These are phyloP conservation scores for Rhododendron mucronatum DNA, from an alignment of 148 eudicot species.

Conservation along the genomic window DNA sequence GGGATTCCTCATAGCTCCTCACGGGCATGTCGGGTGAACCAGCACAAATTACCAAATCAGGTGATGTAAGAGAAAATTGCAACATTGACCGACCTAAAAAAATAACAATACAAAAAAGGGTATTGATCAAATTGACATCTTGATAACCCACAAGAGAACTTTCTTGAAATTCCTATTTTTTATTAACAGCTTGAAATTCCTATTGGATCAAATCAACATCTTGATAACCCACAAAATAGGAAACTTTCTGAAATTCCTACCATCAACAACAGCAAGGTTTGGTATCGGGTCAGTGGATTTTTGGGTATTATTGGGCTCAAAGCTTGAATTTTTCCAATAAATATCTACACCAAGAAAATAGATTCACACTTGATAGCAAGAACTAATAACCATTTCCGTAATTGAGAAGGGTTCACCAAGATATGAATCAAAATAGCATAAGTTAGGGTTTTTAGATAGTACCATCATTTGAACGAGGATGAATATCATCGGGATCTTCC, in stretches of 20 bases:
- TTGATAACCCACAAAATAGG: not conserved
- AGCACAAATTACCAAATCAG: conserved; percentile 65
- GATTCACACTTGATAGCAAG: not conserved
- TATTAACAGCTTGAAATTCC: not conserved
- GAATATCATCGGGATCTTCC: conserved; percentile 19
- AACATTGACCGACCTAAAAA: conserved; percentile 41
- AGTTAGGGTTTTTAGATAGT: not conserved
- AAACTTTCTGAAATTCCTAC: conserved; percentile 5
- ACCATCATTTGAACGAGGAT: conserved; percentile 26
- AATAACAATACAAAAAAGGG: not conserved
- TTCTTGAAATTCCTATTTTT: not conserved
- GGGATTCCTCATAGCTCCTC: conserved; percentile 36
- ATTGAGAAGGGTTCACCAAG: not conserved
- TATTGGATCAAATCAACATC: not conserved
- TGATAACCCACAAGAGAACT: not conserved
- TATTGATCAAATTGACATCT: not conserved
- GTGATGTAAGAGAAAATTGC: conserved; percentile 60
- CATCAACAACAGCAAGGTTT: conserved; percentile 7
- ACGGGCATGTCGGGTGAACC: conserved; percentile 56
- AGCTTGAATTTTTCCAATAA: conserved; percentile 9
- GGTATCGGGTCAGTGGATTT: conserved; percentile 6
- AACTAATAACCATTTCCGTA: not conserved
- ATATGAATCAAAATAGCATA: not conserved
- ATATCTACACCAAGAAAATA: not conserved
- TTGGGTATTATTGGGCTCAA: conserved; percentile 2